Percentiles rank a stretch among this genome's conserved stretches.
phyloP scores from a whole-genome alignment of 2,329 filamentous ascomycete species.

The Hymenoscyphus infarciens region DNA sequence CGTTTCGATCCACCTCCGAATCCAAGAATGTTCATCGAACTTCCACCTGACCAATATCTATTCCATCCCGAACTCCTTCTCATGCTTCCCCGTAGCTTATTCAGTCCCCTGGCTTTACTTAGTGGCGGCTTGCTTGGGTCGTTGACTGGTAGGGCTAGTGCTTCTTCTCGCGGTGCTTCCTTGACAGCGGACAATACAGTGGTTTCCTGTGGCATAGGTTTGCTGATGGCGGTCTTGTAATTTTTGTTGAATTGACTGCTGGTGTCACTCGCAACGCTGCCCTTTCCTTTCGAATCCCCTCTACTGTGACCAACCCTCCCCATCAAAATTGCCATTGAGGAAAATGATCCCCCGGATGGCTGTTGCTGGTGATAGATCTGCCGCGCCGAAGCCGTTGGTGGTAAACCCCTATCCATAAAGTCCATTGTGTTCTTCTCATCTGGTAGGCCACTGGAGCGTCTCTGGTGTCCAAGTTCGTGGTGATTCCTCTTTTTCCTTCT shows the following conservation, averaged over 20 bases:
- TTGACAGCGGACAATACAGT: slow-evolving; percentile 10
- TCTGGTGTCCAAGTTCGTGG: slow-evolving; percentile 43
- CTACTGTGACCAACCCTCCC: slow-evolving; percentile 53
- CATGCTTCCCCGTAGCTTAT: slow-evolving; percentile 20
- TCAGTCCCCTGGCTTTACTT: slow-evolving; percentile 18
- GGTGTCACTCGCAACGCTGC: slow-evolving; percentile 54
- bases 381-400: slow-evolving; percentile 32
- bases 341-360: slow-evolving; percentile 55
- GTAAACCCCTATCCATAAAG: slow-evolving; percentile 44
- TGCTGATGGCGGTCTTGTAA: slow-evolving; percentile 60
- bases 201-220: slow-evolving; percentile 51
- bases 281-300: slow-evolving; percentile 44
- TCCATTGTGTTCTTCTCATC: slow-evolving; percentile 54
- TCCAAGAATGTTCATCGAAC: slow-evolving; percentile 62
- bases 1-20: slow-evolving; percentile 44
- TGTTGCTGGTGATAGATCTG: slow-evolving; percentile 48
- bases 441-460: slow-evolving; percentile 43
- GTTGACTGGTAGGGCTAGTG: slow-evolving; percentile 38
- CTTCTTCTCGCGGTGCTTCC: slow-evolving; percentile 36
- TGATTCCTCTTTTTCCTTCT: slow-evolving; percentile 54
- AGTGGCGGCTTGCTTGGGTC: slow-evolving; percentile 14
- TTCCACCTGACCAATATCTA: slow-evolving; percentile 72
- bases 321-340: slow-evolving; percentile 63
- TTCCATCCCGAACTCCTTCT: slow-evolving; percentile 70
- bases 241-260: slow-evolving; percentile 59